Evolutionary conservation across 306 rosid species (phyloP), one percentile per base, ranked within the genome.

Genomic region (Gastrolobium bilobum): DNA sequence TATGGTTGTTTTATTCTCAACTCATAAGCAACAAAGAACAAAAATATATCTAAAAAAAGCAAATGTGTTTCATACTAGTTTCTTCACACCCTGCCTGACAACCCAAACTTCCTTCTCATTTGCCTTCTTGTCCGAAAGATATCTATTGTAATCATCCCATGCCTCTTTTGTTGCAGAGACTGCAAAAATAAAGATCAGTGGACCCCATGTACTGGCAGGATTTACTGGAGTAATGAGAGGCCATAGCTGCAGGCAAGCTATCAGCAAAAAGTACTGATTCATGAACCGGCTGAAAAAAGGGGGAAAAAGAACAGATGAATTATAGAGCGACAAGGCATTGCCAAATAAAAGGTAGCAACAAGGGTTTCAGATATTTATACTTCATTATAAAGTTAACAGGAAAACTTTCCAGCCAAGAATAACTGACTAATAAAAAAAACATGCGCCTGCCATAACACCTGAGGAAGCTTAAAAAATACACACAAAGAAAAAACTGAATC

Each of bases 141-240:
- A 90, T 87, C 99, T 84, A 71, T 92, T 88, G 86, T 95, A 95
- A 84, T 95, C 99, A 87, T 95, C 99, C 99, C 99, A 95, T 0
- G 93, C 98, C 96, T 95, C 99, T 89, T 95, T 95, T 50, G 97
- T 84, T 4, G 99, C 98, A 69, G 99, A 95, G 75, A 95, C 98
- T 15, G 99, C 96, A 81, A 95, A 95, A 81, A 95, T 95, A 87
- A 95, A 95, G 52, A 95, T 89, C 84, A 95, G 99, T 8, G 99
- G 99, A 80, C 99, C 99, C 99, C 99, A 95, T 46, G 99, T 95
- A 76, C 99, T 95, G 79, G 98, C 99, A 63, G 99, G 99, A 88
- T 95, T 95, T 69, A 95, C 99, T 20, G 99, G 99, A 78, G 99
- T 95, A 15, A 95, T 95, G 70, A 95, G 98, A 39, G 99, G 84